Percentiles rank a stretch among this genome's conserved stretches.
phyloP scores from a whole-genome alignment of 495 filamentous ascomycete species.

The Neurospora terricola region DNA sequence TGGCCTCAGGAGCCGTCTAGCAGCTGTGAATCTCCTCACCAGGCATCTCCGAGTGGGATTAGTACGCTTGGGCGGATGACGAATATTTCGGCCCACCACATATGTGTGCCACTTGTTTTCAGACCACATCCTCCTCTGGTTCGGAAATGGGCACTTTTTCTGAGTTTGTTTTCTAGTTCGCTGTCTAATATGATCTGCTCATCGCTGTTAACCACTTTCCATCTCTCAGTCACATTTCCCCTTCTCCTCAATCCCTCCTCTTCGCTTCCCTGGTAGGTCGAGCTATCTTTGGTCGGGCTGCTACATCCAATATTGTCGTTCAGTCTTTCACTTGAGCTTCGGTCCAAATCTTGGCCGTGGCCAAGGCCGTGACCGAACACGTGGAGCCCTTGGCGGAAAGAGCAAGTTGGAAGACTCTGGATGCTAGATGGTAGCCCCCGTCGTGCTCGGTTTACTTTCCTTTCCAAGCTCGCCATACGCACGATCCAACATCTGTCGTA shows the following conservation, averaged over 20 bases:
- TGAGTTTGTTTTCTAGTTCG: background rate
- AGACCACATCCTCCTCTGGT: background rate
- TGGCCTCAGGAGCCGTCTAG: background rate
- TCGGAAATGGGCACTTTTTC: background rate
- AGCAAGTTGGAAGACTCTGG: constrained; percentile 13
- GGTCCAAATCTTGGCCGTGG: background rate
- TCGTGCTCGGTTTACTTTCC: constrained; percentile 26
- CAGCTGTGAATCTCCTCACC: background rate
- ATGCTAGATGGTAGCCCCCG: constrained; percentile 6
- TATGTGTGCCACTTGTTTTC: background rate
- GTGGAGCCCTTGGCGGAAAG: constrained; percentile 33
- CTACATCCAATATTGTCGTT: background rate
- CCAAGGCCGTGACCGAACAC: background rate
- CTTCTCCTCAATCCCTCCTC: background rate
- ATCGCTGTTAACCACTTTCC: background rate
- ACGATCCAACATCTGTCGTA: constrained; percentile 66
- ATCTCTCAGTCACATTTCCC: background rate
- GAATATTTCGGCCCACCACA: background rate
- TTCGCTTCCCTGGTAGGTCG: background rate
- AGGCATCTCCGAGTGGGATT: background rate
- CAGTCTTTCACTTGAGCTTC: background rate
- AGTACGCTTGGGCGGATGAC: background rate
- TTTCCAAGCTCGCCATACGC: constrained; percentile 75
- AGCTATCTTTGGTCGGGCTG: background rate
- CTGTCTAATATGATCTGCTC: background rate